Conservation (phyloP, 2,329 filamentous ascomycete genomes). For the Clonostachys rhizophaga region DNA sequence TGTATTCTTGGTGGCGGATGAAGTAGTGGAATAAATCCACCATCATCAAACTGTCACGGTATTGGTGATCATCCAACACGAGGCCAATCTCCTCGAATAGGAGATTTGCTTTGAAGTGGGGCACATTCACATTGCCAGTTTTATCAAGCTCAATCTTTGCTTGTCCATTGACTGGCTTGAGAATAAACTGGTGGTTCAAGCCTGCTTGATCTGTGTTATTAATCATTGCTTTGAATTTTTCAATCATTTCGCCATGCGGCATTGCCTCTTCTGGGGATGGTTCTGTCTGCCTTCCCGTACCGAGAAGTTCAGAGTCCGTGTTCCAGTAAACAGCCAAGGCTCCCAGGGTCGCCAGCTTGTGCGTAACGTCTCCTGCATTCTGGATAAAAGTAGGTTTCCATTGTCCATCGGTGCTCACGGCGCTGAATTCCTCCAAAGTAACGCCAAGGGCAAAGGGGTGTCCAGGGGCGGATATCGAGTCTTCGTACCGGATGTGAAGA, state of each 20-base stretch:
- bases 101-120: conserved; percentile 85
- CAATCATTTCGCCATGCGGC: conserved; percentile 71
- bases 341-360: conserved; percentile 89
- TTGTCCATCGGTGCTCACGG: conserved; percentile 88
- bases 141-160: conserved; percentile 96
- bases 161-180: conserved; percentile 92
- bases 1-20: conserved; percentile 95
- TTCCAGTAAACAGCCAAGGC: conserved; percentile 97
- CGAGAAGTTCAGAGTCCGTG: conserved; percentile 81
- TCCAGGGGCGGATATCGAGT: conserved; percentile 89
- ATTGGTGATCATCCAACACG: conserved; percentile 96
- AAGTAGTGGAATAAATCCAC: conserved; percentile 99
- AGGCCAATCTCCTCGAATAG: conserved; percentile 97
- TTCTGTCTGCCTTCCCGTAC: conserved; percentile 68
- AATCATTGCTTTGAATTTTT: conserved; percentile 75
- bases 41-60: conserved; percentile 96
- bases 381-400: conserved; percentile 98
- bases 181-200: conserved; percentile 78
- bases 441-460: conserved; percentile 93
- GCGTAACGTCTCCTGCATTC: conserved; percentile 73
- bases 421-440: conserved; percentile 93
- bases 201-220: conserved; percentile 59
- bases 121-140: conserved; percentile 70
- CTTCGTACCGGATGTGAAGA: conserved; percentile 96
- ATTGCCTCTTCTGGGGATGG: conserved; percentile 45